These are phyloP conservation scores for Allodekkera sacchari DNA, from an alignment of 805 yeast species.

Conservation along the genomic window DNA sequence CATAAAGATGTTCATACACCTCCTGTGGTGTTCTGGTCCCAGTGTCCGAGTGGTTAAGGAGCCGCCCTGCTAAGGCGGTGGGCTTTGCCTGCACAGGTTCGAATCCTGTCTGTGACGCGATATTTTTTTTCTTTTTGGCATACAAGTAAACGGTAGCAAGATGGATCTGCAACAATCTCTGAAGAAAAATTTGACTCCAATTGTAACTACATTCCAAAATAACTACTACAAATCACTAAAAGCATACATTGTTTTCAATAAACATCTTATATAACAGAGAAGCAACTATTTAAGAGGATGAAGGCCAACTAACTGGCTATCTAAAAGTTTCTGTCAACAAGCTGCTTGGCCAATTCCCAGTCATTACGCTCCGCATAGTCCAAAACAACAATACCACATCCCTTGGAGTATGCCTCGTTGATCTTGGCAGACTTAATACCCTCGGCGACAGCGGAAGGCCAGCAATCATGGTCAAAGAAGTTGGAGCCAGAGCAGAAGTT, in stretches of 20 bases:
- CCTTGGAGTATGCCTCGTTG: constrained; percentile 40
- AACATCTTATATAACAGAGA: too few species aligned
- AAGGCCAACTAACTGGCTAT: too few species aligned
- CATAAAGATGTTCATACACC: too few species aligned
- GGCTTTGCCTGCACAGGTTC: constrained; percentile 97
- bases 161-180: too few species aligned
- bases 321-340: constrained; percentile 44
- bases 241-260: too few species aligned
- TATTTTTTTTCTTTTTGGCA: constrained; percentile 32
- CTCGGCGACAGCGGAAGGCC: constrained; percentile 64
- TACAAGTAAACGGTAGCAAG: too few species aligned
- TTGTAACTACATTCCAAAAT: too few species aligned
- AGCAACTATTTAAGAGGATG: too few species aligned
- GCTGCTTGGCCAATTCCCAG: constrained; percentile 46
- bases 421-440: constrained; percentile 37
- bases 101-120: constrained; percentile 99
- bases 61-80: constrained; percentile 81
- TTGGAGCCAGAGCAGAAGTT: constrained; percentile 54
- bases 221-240: too few species aligned
- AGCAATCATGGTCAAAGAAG: constrained; percentile 32
- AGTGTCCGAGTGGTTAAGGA: constrained; percentile 73
- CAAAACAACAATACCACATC: constrained; percentile 57
- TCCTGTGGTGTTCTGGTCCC: too few species aligned
- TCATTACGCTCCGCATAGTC: constrained; percentile 58
- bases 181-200: too few species aligned